A percentile compares a stretch with the other conserved stretches of the same genome.
These are phyloP conservation scores for Puccinia coronata DNA, from an alignment of 1,284 basidiomycete genomes.

Conservation along the genomic window DNA sequence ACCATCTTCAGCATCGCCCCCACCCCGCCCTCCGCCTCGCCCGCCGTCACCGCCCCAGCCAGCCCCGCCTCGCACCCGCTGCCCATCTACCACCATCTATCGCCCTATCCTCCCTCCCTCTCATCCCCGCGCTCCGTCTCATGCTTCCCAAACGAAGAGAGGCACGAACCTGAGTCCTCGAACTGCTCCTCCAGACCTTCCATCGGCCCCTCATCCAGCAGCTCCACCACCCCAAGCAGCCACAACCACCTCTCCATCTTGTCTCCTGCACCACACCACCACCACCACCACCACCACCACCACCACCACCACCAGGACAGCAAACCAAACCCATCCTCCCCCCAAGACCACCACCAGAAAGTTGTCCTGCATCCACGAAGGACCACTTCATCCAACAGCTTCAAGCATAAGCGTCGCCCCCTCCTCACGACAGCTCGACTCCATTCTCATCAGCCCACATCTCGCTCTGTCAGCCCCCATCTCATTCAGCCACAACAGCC, in stretches of 20 bases:
- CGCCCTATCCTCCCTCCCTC: constrained; percentile 3
- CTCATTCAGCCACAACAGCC: not conserved
- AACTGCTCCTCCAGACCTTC: no score
- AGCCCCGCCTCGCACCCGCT: constrained; percentile 7
- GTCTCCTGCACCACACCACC: not conserved
- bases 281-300: not conserved
- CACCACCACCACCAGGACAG: not conserved
- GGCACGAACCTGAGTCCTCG: no score
- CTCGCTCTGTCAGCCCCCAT: constrained; percentile 9
- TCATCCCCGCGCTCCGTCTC: no score
- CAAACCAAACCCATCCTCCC: not conserved
- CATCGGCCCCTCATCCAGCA: no score
- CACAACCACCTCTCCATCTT: not conserved
- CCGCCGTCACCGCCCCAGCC: constrained; percentile 34
- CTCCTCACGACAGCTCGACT: not conserved
- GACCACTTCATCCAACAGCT: not conserved
- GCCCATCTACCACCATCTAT: not conserved
- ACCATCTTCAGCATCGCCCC: constrained; percentile 29
- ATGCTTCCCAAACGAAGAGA: no score
- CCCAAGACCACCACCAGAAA: not conserved
- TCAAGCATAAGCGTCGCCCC: constrained; percentile 18
- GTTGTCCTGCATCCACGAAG: not conserved
- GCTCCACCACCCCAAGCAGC: not conserved
- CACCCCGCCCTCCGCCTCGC: constrained; percentile 34
- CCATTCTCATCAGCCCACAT: not conserved